A percentile compares a stretch with the other conserved stretches of the same genome.
phyloP scores from a whole-genome alignment of 1,284 basidiomycete species.

The Thecaphora frezii region DNA sequence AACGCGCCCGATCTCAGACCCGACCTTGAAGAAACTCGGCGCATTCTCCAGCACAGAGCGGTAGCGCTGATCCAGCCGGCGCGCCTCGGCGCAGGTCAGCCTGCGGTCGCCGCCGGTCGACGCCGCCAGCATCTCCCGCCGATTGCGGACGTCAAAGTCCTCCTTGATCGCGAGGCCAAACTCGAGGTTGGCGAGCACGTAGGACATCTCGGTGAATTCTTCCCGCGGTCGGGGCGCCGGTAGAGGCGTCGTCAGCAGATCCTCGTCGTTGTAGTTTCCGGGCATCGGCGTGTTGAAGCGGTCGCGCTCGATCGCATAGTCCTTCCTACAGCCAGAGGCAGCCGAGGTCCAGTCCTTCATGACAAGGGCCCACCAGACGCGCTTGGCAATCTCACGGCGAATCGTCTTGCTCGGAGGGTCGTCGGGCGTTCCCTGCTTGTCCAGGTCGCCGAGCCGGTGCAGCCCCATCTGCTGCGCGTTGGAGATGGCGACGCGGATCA shows the following conservation, averaged over 20 bases:
- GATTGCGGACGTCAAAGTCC: conserved; percentile 37
- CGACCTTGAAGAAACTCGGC: conserved; percentile 47
- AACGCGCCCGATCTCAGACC: conserved; percentile 35
- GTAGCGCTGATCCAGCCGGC: conserved; percentile 36
- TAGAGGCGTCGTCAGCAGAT: conserved; percentile 37
- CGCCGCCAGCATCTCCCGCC: conserved; percentile 28
- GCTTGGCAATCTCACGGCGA: conserved; percentile 49
- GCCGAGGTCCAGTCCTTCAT: conserved; percentile 46
- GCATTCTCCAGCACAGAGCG: conserved; percentile 41
- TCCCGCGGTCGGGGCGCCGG: conserved; percentile 36
- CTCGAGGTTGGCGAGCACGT: conserved; percentile 39
- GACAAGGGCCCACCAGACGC: conserved; percentile 54
- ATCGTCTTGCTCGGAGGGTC: conserved; percentile 38
- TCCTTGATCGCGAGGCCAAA: conserved; percentile 40
- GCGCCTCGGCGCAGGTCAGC: conserved; percentile 30
- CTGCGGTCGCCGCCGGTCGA: conserved; percentile 25
- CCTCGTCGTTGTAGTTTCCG: conserved; percentile 54
- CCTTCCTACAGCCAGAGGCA: conserved; percentile 22
- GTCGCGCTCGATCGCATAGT: conserved; percentile 43
- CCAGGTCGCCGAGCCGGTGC: conserved; percentile 49
- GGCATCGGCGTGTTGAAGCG: conserved; percentile 55
- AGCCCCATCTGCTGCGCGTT: conserved; percentile 54
- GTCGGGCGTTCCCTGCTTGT: conserved; percentile 34
- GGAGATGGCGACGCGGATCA: conserved; percentile 48
- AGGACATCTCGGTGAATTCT: conserved; percentile 53